Evolutionary conservation across 148 eudicot genomes (phyloP).

Genomic region (Drosera capensis): DNA sequence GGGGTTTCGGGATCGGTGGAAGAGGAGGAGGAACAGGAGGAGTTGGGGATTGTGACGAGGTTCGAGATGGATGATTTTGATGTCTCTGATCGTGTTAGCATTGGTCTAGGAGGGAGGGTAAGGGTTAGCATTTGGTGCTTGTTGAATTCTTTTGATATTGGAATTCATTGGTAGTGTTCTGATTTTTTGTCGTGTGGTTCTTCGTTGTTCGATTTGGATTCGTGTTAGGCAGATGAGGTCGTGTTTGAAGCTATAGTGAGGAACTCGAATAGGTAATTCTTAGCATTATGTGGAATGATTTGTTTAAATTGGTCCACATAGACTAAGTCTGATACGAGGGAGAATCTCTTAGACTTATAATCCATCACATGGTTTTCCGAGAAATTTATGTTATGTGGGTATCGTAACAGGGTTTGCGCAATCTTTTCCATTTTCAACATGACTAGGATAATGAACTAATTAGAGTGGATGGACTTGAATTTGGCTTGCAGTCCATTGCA

Average conservation of each 20-base stretch:
- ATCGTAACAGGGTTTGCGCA: neutral
- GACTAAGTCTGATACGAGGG: too few species aligned
- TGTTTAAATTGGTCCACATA: too few species aligned
- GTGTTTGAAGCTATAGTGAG: constrained; percentile 81
- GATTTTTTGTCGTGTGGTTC: constrained; percentile 2
- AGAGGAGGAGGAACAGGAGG: too few species aligned
- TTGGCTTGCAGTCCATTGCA: constrained; percentile 53
- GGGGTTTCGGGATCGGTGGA: too few species aligned
- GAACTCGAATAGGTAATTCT: constrained; percentile 54
- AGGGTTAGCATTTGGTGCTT: neutral
- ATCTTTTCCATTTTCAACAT: neutral
- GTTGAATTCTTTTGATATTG: constrained; percentile 2
- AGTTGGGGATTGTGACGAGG: constrained; percentile 59
- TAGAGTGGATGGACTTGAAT: neutral
- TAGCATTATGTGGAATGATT: too few species aligned
- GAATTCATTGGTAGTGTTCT: neutral
- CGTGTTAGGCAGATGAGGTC: constrained; percentile 71
- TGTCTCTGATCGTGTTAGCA: constrained; percentile 60
- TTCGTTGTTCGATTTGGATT: constrained; percentile 1
- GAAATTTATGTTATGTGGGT: too few species aligned
- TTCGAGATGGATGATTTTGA: constrained; percentile 64
- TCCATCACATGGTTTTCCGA: too few species aligned
- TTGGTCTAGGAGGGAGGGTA: constrained; percentile 90
- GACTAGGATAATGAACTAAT: constrained; percentile 1
- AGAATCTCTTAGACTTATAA: too few species aligned